Base-by-base conservation (phyloP, 345 rosid genomes). In the Ceriops tagal region DNA sequence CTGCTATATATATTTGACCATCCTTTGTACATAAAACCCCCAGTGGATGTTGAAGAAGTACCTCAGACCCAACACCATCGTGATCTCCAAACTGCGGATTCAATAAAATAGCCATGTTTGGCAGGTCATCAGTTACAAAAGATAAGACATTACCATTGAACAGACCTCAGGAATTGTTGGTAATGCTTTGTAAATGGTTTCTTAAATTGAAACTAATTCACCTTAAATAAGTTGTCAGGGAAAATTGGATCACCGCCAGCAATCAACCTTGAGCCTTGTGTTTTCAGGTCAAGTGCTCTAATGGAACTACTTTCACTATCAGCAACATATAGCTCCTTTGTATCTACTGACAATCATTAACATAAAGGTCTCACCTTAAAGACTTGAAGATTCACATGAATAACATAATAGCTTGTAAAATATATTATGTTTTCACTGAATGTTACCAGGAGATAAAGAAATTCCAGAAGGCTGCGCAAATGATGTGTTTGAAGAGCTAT, bases 281-380 rank as follows among this genome's bases (percentile, higher is more conserved):
- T 86, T 76, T 82, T 86, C 47, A 93, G 86, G 85, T 85, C 85
- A 82, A 93, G 79, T 60, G 86, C 91, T 66, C 97, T 88, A 71
- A 93, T 82, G 69, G 98, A 93, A 86, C 98, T 93, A 72, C 97
- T 93, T 83, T 93, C 98, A 66, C 98, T 93, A 75, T 93, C 98
- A 70, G 93, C 98, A 70, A 91, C 73, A 79, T 84, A 93, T 55
- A 86, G 75, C 82, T 86, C 96, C 75, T 51, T 84, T 68, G 83
- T 68, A 81, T 84, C 98, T 93, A 59, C 34, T 58, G 53, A 78
- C 53, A 66, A 66, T 31, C 51, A 77, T 55, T 61, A 21, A 58
- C 55, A 49, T 55, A 55, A 64, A 67, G 51, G 22, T 56, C 55
- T 32, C 34, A 8, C 51, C 11, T 22, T 22, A 43, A 43, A 56